A percentile compares a stretch with the other conserved stretches of the same genome.
These are phyloP conservation scores for Chalara sp. DNA, from an alignment of 2,329 filamentous ascomycete genomes.

Conservation along the genomic window DNA sequence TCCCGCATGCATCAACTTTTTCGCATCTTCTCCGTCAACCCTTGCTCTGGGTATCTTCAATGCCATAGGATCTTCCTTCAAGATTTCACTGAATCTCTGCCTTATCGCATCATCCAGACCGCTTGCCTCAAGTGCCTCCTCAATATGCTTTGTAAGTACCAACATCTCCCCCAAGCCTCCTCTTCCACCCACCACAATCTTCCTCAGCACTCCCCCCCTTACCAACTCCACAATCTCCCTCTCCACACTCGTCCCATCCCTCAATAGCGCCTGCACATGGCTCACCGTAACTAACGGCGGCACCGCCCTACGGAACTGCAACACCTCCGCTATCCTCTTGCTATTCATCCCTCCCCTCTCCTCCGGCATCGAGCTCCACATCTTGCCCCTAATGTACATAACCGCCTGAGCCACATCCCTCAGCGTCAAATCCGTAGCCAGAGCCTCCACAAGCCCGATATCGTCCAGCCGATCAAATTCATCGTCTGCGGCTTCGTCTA, in stretches of 20 bases:
- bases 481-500: conserved; percentile 28
- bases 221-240: conserved; percentile 58
- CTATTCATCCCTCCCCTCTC: conserved; percentile 54
- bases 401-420: conserved; percentile 60
- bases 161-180: conserved; percentile 56
- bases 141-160: conserved; percentile 50
- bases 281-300: conserved; percentile 60
- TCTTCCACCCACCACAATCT: conserved; percentile 54
- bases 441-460: conserved; percentile 45
- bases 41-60: conserved; percentile 31
- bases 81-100: conserved; percentile 42
- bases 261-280: conserved; percentile 58
- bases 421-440: conserved; percentile 49
- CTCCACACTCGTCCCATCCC: conserved; percentile 57
- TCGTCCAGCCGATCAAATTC: conserved; percentile 50
- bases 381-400: conserved; percentile 49
- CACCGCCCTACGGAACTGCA: conserved; percentile 52
- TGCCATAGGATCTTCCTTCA: conserved; percentile 44
- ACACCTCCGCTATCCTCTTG: conserved; percentile 53
- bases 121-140: conserved; percentile 36
- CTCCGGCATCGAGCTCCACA: conserved; percentile 59
- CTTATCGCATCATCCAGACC: conserved; percentile 36
- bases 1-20: conserved; percentile 56
- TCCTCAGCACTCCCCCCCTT: conserved; percentile 49
- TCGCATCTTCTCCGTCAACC: conserved; percentile 41